Evolutionary conservation across 108 stramenopile genomes (phyloP).

Genomic region (Conticribra weissflogii): DNA sequence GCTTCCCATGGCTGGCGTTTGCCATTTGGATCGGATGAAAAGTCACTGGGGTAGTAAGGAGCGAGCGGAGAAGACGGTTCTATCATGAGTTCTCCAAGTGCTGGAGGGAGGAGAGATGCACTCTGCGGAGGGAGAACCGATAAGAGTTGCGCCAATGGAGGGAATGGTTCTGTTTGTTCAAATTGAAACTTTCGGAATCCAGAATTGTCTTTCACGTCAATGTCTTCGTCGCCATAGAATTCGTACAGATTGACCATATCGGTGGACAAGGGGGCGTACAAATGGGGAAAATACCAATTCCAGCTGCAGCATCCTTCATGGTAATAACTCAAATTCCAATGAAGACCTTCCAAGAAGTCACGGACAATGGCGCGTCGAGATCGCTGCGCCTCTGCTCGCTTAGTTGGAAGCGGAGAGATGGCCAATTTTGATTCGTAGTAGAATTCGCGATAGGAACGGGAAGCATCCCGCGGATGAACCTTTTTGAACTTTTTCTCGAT

Average conservation of each 20-base stretch:
- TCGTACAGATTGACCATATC: conserved; percentile 90
- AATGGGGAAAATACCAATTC: conserved; percentile 98
- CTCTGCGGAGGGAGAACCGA: conserved; percentile 96
- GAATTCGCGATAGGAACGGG: conserved; percentile 89
- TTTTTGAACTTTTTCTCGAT: conserved; percentile 65
- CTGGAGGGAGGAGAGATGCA: conserved; percentile 83
- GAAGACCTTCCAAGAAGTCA: conserved; percentile 91
- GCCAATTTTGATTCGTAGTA: conserved; percentile 95
- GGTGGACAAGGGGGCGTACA: conserved; percentile 94
- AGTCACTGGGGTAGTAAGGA: conserved; percentile 88
- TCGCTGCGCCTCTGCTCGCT: conserved; percentile 57
- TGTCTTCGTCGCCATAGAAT: conserved; percentile 66
- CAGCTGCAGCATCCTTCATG: conserved; percentile 95
- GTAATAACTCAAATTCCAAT: conserved; percentile 96
- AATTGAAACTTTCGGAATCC: conserved; percentile 75
- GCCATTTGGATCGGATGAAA: conserved; percentile 83
- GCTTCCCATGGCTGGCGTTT: conserved; percentile 97
- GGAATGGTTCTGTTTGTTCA: conserved; percentile 83
- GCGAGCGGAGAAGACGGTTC: conserved; percentile 86
- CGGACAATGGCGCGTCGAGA: conserved; percentile 79
- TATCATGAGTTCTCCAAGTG: conserved; percentile 91
- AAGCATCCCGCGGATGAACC: conserved; percentile 64
- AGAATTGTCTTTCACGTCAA: conserved; percentile 55
- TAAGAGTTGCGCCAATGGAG: conserved; percentile 93
- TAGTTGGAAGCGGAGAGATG: conserved; percentile 49